phyloP scores from a whole-genome alignment of 1,139 yeast species.

The Debaryomyces robertsiae region DNA sequence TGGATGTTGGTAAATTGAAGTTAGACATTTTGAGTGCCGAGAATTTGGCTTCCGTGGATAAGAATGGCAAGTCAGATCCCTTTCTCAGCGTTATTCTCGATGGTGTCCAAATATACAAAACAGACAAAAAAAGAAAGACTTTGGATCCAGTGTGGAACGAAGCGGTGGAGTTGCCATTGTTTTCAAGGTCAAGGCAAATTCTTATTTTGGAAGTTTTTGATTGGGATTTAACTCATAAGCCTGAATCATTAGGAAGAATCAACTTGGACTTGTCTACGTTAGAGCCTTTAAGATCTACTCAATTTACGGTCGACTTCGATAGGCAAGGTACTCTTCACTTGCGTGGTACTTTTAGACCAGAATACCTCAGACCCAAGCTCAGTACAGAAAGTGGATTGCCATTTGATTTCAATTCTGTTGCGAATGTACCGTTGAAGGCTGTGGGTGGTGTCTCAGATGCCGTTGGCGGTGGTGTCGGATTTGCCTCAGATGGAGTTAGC shows the following conservation, averaged over 20 bases:
- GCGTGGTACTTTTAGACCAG: slow-evolving; percentile 61
- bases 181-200: slow-evolving; percentile 60
- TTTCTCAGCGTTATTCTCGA: slow-evolving; percentile 54
- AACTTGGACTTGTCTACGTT: slow-evolving; percentile 51
- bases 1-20: slow-evolving; percentile 65
- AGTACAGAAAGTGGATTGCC: slow-evolving; percentile 45
- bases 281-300: slow-evolving; percentile 46
- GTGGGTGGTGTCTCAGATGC: slow-evolving; percentile 45
- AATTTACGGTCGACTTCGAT: slow-evolving; percentile 51
- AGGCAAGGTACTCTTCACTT: slow-evolving; percentile 64
- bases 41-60: slow-evolving; percentile 58
- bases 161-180: slow-evolving; percentile 54
- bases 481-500: slow-evolving; percentile 46
- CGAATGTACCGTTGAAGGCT: slow-evolving; percentile 52
- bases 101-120: slow-evolving; percentile 55
- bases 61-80: slow-evolving; percentile 79
- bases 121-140: slow-evolving; percentile 65
- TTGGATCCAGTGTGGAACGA: slow-evolving; percentile 75
- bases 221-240: slow-evolving; percentile 77
- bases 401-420: slow-evolving; percentile 39
- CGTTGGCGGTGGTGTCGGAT: slow-evolving; percentile 33
- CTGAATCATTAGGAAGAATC: slow-evolving; percentile 59
- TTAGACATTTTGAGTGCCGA: slow-evolving; percentile 60
- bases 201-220: slow-evolving; percentile 58
- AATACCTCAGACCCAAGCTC: slow-evolving; percentile 63